phyloP scores from a whole-genome alignment of 306 rosid genomes.

The Lablab purpureus region DNA sequence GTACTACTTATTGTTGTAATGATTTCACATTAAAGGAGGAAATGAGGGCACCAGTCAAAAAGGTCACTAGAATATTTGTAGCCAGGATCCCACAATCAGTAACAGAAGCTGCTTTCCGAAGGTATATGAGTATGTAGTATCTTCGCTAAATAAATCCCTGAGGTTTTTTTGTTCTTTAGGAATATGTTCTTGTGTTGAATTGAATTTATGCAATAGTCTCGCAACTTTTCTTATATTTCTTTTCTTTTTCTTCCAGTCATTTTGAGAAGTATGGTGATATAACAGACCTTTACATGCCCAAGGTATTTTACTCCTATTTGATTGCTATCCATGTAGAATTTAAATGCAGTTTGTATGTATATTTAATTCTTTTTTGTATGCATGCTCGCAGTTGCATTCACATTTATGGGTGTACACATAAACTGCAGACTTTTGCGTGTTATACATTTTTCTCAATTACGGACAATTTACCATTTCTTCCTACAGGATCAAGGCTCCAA shows the following conservation, averaged over 20 bases:
- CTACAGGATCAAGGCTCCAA: slow-evolving; percentile 92
- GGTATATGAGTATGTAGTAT: slow-evolving; percentile 59
- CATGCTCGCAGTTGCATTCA: neutral
- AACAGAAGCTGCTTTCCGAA: slow-evolving; percentile 81
- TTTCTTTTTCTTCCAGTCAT: slow-evolving; percentile 66
- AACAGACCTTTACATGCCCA: slow-evolving; percentile 96
- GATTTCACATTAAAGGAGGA: slow-evolving; percentile 76
- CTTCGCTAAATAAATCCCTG: neutral
- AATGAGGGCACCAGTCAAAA: slow-evolving; percentile 88
- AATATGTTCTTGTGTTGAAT: neutral
- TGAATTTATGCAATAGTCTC: slow-evolving; percentile 16
- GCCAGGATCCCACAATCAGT: slow-evolving; percentile 94
- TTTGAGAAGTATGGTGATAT: slow-evolving; percentile 99
- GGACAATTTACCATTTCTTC: slow-evolving; percentile 31
- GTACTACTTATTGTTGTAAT: slow-evolving; percentile 38
- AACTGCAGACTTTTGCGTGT: neutral
- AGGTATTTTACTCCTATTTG: slow-evolving; percentile 60
- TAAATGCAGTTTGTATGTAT: slow-evolving; percentile 23
- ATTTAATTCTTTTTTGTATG: neutral
- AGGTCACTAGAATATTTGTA: slow-evolving; percentile 92
- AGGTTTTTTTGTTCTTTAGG: neutral
- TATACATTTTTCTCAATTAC: neutral
- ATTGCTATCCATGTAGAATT: slow-evolving; percentile 24
- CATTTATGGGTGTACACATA: slow-evolving; percentile 14
- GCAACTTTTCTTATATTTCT: neutral